A percentile compares a stretch with the other conserved stretches of the same genome.
These are phyloP conservation scores for Aspergillus amoenus DNA, from an alignment of 2,329 filamentous ascomycete genomes.

Conservation along the genomic window DNA sequence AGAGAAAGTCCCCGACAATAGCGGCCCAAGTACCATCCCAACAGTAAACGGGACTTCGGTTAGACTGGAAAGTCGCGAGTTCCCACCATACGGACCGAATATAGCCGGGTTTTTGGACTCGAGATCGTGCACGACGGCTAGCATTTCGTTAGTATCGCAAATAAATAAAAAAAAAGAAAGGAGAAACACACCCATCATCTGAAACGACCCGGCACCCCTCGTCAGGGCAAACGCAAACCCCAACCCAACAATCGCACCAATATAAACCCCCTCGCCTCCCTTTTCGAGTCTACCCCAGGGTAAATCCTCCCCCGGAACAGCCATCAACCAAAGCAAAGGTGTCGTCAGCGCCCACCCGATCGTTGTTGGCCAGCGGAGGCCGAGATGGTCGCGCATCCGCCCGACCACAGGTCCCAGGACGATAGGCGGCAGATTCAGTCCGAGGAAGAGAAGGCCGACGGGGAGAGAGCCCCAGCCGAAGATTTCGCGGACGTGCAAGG, in stretches of 20 bases:
- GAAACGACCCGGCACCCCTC: conserved; percentile 26
- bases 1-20: conserved; percentile 20
- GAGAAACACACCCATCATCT: conserved; percentile 25
- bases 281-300: conserved; percentile 23
- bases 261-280: conserved; percentile 23
- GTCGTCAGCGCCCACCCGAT: conserved; percentile 21
- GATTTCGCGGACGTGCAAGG: conserved; percentile 52
- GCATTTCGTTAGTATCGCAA: not conserved
- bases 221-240: conserved; percentile 22
- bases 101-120: conserved; percentile 20
- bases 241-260: conserved; percentile 17
- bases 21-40: conserved; percentile 25
- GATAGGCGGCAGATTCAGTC: conserved; percentile 56
- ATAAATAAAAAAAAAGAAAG: not conserved
- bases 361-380: conserved; percentile 20
- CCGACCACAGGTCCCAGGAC: conserved; percentile 61
- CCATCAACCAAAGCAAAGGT: conserved; percentile 25
- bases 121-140: conserved; percentile 21
- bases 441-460: conserved; percentile 57
- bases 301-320: conserved; percentile 25
- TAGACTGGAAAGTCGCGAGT: conserved; percentile 23
- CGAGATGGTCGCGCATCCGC: conserved; percentile 35
- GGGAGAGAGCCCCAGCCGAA: conserved; percentile 58
- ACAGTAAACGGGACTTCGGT: conserved; percentile 21
- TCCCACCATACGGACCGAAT: conserved; percentile 28